phyloP scores from a whole-genome alignment of 306 rosid species.

The Fragaria nilgerrensis region DNA sequence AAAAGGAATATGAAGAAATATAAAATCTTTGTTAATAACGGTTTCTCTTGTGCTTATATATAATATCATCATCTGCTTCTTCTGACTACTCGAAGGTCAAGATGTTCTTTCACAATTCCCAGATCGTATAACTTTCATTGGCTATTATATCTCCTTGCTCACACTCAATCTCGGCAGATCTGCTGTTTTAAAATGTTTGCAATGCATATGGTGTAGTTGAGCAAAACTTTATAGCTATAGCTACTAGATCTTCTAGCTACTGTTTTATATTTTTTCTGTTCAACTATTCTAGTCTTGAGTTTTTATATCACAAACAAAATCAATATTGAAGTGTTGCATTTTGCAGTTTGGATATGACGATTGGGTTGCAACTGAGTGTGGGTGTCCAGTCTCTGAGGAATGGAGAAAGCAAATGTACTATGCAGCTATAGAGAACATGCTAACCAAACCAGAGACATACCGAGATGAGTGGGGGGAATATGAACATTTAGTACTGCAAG shows the following conservation, averaged over 20 bases:
- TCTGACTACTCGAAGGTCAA: not conserved
- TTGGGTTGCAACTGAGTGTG: constrained; percentile 67
- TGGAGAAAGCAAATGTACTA: constrained; percentile 65
- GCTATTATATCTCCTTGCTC: not conserved
- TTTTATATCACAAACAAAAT: not conserved
- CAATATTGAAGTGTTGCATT: not conserved
- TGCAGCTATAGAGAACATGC: constrained; percentile 32
- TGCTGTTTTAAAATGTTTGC: not conserved
- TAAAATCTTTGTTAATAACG: not conserved
- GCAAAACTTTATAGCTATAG: not conserved
- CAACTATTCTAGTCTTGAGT: not conserved
- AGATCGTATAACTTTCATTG: not conserved
- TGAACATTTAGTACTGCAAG: constrained; percentile 46
- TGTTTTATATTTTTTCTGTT: not conserved
- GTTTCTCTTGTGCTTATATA: not conserved
- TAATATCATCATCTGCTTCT: not conserved
- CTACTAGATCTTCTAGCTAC: not conserved
- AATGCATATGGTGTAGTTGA: not conserved
- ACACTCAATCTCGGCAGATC: not conserved
- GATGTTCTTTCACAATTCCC: not conserved
- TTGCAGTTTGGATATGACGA: constrained; percentile 62
- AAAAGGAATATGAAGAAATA: not conserved
- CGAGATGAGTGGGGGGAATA: constrained; percentile 66
- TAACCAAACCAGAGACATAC: constrained; percentile 43
- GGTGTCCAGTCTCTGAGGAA: constrained; percentile 45